Conservation (phyloP, 169 alveolate genomes). For the Theileria annulata region DNA sequence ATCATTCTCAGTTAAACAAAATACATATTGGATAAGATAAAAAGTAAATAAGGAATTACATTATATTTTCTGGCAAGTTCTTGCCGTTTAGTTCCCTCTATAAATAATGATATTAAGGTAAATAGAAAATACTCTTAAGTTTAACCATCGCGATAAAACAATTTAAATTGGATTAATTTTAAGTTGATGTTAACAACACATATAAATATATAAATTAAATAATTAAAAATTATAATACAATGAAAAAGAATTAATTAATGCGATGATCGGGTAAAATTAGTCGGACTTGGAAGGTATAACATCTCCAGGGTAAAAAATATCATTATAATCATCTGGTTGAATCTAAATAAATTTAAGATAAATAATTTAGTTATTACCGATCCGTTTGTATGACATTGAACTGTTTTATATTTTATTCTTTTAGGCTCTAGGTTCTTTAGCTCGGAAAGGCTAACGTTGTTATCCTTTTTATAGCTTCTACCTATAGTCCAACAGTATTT, state of each 20-base stretch:
- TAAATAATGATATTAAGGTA: neutral
- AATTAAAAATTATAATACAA: neutral
- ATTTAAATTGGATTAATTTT: conserved; percentile 2
- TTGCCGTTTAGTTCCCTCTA: conserved; percentile 67
- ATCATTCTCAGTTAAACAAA: neutral
- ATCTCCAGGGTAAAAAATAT: conserved; percentile 50
- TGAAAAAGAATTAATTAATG: neutral
- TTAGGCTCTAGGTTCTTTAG: conserved; percentile 20
- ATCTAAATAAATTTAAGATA: conserved; percentile 17
- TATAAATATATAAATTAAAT: neutral
- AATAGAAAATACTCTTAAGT: conserved; percentile 58
- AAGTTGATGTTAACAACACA: neutral
- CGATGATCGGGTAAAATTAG: neutral
- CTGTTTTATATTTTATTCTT: conserved; percentile 8
- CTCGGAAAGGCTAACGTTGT: neutral
- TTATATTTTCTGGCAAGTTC: conserved; percentile 62
- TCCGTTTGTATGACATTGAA: conserved; percentile 43
- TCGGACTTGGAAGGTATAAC: conserved; percentile 26
- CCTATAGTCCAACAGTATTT: conserved; percentile 27
- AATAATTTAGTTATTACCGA: conserved; percentile 13
- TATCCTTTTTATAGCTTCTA: conserved; percentile 9
- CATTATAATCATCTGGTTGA: conserved; percentile 55
- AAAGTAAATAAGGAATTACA: conserved; percentile 22
- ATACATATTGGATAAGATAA: neutral
- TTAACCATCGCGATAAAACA: conserved; percentile 31